Base-by-base conservation (phyloP, 2,329 filamentous ascomycete species). In the Elsinoe necatrix region DNA sequence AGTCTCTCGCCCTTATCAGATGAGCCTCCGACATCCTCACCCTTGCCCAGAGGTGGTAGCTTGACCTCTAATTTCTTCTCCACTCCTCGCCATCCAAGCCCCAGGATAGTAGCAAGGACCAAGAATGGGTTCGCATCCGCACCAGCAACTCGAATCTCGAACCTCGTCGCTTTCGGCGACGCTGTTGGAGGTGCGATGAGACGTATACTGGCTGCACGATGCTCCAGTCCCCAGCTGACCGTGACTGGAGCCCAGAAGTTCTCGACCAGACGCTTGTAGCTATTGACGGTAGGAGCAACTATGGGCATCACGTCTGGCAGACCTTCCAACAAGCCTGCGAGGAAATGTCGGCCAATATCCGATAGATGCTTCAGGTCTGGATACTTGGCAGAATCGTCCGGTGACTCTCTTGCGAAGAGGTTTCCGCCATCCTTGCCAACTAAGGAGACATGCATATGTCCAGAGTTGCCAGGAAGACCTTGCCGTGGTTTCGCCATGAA, bases 201-300 rank as follows among this genome's bases (percentile, higher is more conserved):
- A 16, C 93, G 82, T 62, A 98, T 86, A 0, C 88, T 95, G 0
- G 93, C 92, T 4, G 90, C 91, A 60, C 93, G 88, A 70, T 98
- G 92, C 72, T 97, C 93, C 4, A 96, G 75, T 0, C 93, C 93
- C 93, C 93, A 98, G 0, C 89, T 95, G 0, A 97, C 93, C 0
- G 92, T 96, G 4, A 98, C 93, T 0, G 93, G 93, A 0, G 93
- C 93, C 93, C 93, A 98, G 73, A 96, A 97, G 74, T 97, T 97
- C 76, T 98, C 93, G 1, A 98, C 93, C 0, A 98, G 80, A 2
- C 93, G 85, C 75, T 98, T 98, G 78, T 98, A 98, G 60, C 89
- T 95, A 78, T 98, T 98, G 67, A 98, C 82, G 0, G 89, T 98
- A 0, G 93, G 93, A 0, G 92, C 93, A 11, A 98, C 78, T 58